Evolutionary conservation across 495 filamentous ascomycete genomes (phyloP).

Genomic region (Terfezia claveryi): DNA sequence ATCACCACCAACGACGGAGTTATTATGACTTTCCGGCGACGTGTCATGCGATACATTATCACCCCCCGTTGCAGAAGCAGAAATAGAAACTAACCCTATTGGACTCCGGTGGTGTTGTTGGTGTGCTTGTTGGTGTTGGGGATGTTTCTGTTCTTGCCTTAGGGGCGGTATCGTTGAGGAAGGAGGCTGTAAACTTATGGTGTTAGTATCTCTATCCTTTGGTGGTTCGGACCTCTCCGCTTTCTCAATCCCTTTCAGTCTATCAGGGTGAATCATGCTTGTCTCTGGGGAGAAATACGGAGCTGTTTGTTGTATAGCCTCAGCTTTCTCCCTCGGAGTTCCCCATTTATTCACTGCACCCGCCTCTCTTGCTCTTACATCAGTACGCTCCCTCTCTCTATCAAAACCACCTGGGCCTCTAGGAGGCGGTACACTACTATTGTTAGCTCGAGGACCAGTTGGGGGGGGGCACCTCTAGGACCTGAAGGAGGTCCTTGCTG

Average conservation of each 20-base stretch:
- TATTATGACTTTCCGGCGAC: neutral
- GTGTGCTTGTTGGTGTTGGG: neutral
- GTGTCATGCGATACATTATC: neutral
- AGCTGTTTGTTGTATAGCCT: neutral
- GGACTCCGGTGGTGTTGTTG: neutral
- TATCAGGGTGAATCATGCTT: neutral
- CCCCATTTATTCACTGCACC: neutral
- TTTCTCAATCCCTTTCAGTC: neutral
- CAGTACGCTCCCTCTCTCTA: neutral
- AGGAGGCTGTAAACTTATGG: too few species aligned
- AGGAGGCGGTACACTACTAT: too few species aligned
- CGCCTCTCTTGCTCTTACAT: neutral
- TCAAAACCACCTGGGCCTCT: too few species aligned
- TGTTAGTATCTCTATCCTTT: neutral
- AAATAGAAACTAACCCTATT: neutral
- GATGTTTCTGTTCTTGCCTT: neutral
- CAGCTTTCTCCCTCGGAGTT: neutral
- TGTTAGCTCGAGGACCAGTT: too few species aligned
- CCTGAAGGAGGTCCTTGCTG: constrained; percentile 4
- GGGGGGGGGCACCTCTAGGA: neutral
- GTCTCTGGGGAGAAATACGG: neutral
- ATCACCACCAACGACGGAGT: neutral
- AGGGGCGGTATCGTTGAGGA: neutral
- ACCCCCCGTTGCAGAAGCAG: neutral
- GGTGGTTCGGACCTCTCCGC: neutral